A percentile compares a stretch with the other conserved stretches of the same genome.
Conservation (phyloP, 768 basidiomycete species). For the Suillus cothurnatus region DNA sequence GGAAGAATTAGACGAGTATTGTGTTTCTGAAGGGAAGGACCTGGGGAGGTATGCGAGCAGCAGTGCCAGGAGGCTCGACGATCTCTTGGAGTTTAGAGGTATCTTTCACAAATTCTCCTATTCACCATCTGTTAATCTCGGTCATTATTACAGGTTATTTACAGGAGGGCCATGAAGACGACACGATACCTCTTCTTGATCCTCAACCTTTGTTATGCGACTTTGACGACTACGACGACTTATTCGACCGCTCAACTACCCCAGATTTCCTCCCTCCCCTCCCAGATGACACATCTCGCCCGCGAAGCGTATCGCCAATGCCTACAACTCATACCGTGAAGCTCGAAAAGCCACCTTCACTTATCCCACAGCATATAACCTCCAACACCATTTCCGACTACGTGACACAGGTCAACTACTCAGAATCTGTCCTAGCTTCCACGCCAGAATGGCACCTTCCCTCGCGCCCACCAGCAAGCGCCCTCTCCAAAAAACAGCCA, state of each 20-base stretch:
- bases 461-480: constrained; percentile 32
- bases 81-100: constrained; percentile 75
- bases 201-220: constrained; percentile 19
- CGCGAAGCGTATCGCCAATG: constrained; percentile 38
- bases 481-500: constrained; percentile 20
- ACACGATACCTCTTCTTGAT: constrained; percentile 56
- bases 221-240: constrained; percentile 8
- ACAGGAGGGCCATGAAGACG: constrained; percentile 56
- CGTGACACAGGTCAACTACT: constrained; percentile 71
- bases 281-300: constrained; percentile 28
- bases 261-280: constrained; percentile 38
- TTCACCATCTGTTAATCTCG: constrained; percentile 10
- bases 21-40: constrained; percentile 66
- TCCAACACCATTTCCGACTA: constrained; percentile 62
- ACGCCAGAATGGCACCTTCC: constrained; percentile 75
- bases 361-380: constrained; percentile 43
- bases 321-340: constrained; percentile 36
- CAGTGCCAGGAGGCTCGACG: constrained; percentile 66
- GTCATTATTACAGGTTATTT: constrained; percentile 55
- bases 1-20: constrained; percentile 71
- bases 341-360: constrained; percentile 39
- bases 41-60: constrained; percentile 67
- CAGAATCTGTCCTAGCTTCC: constrained; percentile 66
- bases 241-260: constrained; percentile 34
- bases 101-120: constrained; percentile 32